A percentile compares a stretch with the other conserved stretches of the same genome.
Conservation (phyloP, 805 yeast species). For the Cephaloascus fragrans region DNA sequence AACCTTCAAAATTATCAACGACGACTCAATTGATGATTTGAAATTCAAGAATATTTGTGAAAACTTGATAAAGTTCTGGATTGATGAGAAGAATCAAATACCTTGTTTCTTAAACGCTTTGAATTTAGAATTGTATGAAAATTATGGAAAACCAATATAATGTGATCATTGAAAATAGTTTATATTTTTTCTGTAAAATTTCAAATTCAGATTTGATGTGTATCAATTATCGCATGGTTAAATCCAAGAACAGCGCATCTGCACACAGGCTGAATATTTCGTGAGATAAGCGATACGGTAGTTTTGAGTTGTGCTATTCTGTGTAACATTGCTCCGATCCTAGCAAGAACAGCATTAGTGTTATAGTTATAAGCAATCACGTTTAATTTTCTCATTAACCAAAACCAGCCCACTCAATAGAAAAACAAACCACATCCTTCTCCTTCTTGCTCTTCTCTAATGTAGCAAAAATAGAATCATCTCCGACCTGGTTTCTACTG, state of each 20-base stretch:
- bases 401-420: slow-evolving; percentile 96
- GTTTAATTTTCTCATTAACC: too few species aligned
- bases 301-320: too few species aligned
- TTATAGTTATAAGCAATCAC: too few species aligned
- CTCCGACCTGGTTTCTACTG: slow-evolving; percentile 5
- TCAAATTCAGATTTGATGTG: slow-evolving; percentile 1
- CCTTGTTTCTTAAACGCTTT: slow-evolving; percentile 74
- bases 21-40: slow-evolving; percentile 6
- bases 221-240: slow-evolving; percentile 7
- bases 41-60: slow-evolving; percentile 27
- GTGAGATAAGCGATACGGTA: too few species aligned
- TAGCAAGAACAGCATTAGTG: too few species aligned
- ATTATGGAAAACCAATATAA: slow-evolving; percentile 6
- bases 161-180: too few species aligned
- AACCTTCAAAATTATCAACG: slow-evolving; percentile 42
- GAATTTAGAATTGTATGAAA: slow-evolving; percentile 55
- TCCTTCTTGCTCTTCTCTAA: slow-evolving; percentile 1
- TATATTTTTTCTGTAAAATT: too few species aligned
- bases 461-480: too few species aligned
- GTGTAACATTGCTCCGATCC: too few species aligned
- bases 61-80: slow-evolving; percentile 55
- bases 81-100: slow-evolving; percentile 55
- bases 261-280: too few species aligned
- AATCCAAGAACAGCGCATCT: too few species aligned
- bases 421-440: slow-evolving; percentile 37